A percentile compares a stretch with the other conserved stretches of the same genome.
phyloP scores from a whole-genome alignment of 208 protist species.

The Leptomonas pyrrhocoris region DNA sequence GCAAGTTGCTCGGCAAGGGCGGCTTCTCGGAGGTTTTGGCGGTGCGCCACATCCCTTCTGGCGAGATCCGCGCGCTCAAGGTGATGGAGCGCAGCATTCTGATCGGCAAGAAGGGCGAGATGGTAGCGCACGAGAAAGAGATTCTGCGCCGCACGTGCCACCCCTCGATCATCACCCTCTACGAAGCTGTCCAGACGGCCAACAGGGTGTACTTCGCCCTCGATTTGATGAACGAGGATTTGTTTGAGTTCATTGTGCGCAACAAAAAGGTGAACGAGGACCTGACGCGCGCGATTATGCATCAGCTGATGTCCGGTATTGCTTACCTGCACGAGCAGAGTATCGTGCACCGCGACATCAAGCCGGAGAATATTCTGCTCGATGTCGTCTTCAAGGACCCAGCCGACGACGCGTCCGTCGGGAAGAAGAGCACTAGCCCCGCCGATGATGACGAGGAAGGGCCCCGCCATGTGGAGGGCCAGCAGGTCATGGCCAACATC shows the following conservation, averaged over 20 bases:
- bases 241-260: constrained; percentile 88
- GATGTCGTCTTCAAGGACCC: constrained; percentile 38
- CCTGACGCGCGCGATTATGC: constrained; percentile 71
- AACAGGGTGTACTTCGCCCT: constrained; percentile 84
- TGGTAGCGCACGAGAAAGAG: constrained; percentile 87
- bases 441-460: constrained; percentile 19
- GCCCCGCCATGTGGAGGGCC: neutral
- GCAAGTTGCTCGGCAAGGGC: constrained; percentile 69
- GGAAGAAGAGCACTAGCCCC: neutral
- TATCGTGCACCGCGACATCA: constrained; percentile 90
- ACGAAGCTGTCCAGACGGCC: constrained; percentile 72
- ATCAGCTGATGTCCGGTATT: constrained; percentile 66
- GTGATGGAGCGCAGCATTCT: constrained; percentile 67
- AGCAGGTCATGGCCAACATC: constrained; percentile 23
- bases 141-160: constrained; percentile 82
- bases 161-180: constrained; percentile 82
- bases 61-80: constrained; percentile 79
- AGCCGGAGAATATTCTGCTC: constrained; percentile 90
- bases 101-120: constrained; percentile 76
- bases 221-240: constrained; percentile 83
- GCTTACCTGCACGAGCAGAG: constrained; percentile 81
- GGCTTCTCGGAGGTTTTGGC: constrained; percentile 83
- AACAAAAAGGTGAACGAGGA: constrained; percentile 72
- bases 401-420: constrained; percentile 6
- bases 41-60: constrained; percentile 59